phyloP scores from a whole-genome alignment of 352 stramenopile species.

The Sclerospora graminicola region DNA sequence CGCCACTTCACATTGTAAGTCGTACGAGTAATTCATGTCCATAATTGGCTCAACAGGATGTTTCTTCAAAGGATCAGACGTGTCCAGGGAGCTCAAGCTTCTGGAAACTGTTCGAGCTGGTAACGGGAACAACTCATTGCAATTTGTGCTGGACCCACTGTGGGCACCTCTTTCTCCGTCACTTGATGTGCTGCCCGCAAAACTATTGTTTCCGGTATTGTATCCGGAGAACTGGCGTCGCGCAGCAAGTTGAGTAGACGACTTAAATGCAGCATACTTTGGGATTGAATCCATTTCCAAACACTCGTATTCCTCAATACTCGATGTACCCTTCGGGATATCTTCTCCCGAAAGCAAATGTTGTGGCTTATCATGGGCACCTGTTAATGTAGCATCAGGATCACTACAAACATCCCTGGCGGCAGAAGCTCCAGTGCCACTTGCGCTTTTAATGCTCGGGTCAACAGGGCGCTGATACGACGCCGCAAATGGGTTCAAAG shows the following conservation, averaged over 20 bases:
- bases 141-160: conserved; percentile 14
- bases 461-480: conserved; percentile 36
- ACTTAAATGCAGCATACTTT: conserved; percentile 62
- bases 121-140: conserved; percentile 25
- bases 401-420: conserved; percentile 16
- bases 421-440: conserved; percentile 10
- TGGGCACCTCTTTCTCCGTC: conserved; percentile 13
- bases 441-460: conserved; percentile 8
- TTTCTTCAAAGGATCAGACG: conserved; percentile 4
- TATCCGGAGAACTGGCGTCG: conserved; percentile 5
- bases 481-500: conserved; percentile 54
- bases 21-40: conserved; percentile 57
- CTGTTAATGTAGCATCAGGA: conserved; percentile 4
- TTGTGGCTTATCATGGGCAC: not conserved
- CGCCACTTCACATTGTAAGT: conserved; percentile 42
- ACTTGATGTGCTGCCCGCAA: conserved; percentile 15
- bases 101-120: conserved; percentile 10
- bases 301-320: conserved; percentile 58
- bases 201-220: conserved; percentile 8
- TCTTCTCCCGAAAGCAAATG: conserved; percentile 15
- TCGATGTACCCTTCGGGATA: conserved; percentile 21
- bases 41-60: conserved; percentile 28
- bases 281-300: conserved; percentile 65
- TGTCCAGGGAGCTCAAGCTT: conserved; percentile 16
- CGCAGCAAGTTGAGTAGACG: conserved; percentile 23